phyloP scores from a whole-genome alignment of 2,329 filamentous ascomycete genomes.

The Fusarium succisae region DNA sequence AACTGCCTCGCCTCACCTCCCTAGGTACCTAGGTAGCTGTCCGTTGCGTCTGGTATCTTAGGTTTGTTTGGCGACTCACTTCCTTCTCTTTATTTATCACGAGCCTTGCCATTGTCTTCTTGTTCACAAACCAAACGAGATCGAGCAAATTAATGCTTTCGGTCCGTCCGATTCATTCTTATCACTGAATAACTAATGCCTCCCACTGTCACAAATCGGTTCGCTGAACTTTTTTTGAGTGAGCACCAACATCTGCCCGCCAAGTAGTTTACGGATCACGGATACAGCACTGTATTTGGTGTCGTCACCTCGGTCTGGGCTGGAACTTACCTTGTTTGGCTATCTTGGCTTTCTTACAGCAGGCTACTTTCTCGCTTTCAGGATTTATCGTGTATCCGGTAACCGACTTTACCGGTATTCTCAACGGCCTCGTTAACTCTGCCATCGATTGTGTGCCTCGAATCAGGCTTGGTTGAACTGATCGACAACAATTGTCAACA shows the following conservation, averaged over 20 bases:
- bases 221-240: neutral
- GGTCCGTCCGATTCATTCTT: neutral
- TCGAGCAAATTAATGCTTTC: neutral
- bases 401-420: neutral
- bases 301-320: constrained; percentile 18
- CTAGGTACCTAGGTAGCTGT: neutral
- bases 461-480: constrained; percentile 4
- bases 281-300: constrained; percentile 8
- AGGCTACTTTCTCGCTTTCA: constrained; percentile 10
- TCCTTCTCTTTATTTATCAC: neutral
- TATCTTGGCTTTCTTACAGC: constrained; percentile 17
- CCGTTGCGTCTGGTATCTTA: neutral
- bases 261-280: constrained; percentile 10
- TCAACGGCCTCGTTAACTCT: constrained; percentile 21
- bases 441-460: neutral
- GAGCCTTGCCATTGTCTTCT: neutral
- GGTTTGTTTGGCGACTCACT: neutral
- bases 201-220: neutral
- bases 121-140: neutral
- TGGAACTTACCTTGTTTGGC: constrained; percentile 24
- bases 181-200: neutral
- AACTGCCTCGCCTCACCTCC: neutral
- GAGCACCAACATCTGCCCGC: constrained; percentile 6
- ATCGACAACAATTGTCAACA: constrained; percentile 11
- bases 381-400: neutral